phyloP scores from a whole-genome alignment of 768 basidiomycete genomes.

The Fistulinella prunicolor region DNA sequence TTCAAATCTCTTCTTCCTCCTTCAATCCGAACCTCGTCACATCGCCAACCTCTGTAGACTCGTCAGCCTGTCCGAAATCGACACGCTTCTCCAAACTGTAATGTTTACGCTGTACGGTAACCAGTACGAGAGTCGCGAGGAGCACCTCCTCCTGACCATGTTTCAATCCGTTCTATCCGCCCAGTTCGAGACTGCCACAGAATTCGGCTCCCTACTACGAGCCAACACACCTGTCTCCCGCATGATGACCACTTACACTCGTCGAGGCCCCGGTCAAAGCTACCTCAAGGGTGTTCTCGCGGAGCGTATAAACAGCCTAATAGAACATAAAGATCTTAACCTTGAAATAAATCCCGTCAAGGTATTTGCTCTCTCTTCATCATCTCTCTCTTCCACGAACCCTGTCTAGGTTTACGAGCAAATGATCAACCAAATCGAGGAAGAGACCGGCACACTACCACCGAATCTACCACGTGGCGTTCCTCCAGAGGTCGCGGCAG shows the following conservation, averaged over 20 bases:
- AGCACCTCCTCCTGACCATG: slow-evolving; percentile 98
- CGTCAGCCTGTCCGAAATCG: slow-evolving; percentile 94
- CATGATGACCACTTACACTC: slow-evolving; percentile 99
- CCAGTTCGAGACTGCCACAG: slow-evolving; percentile 98
- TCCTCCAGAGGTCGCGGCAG: slow-evolving; percentile 89
- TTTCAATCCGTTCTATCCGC: slow-evolving; percentile 98
- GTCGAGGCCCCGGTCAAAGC: slow-evolving; percentile 96
- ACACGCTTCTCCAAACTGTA: slow-evolving; percentile 97
- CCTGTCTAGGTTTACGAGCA: slow-evolving; percentile 88
- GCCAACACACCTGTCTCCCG: slow-evolving; percentile 99
- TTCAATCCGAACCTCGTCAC: slow-evolving; percentile 97
- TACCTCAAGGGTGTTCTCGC: slow-evolving; percentile 97
- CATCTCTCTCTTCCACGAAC: not conserved
- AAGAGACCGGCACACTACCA: slow-evolving; percentile 91
- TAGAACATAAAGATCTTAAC: slow-evolving; percentile 99
- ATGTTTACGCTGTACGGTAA: slow-evolving; percentile 99
- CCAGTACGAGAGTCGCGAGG: slow-evolving; percentile 97
- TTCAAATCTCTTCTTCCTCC: slow-evolving; percentile 97
- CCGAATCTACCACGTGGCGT: slow-evolving; percentile 91
- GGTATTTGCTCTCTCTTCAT: slow-evolving; percentile 39
- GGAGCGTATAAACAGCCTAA: slow-evolving; percentile 96
- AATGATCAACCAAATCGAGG: slow-evolving; percentile 98
- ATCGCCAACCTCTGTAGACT: slow-evolving; percentile 95
- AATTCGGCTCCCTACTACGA: slow-evolving; percentile 96
- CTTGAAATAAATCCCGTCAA: slow-evolving; percentile 99